Percentiles rank a stretch among this genome's conserved stretches.
Conservation (phyloP, 2,329 filamentous ascomycete genomes). For the Diplodia corticola region DNA sequence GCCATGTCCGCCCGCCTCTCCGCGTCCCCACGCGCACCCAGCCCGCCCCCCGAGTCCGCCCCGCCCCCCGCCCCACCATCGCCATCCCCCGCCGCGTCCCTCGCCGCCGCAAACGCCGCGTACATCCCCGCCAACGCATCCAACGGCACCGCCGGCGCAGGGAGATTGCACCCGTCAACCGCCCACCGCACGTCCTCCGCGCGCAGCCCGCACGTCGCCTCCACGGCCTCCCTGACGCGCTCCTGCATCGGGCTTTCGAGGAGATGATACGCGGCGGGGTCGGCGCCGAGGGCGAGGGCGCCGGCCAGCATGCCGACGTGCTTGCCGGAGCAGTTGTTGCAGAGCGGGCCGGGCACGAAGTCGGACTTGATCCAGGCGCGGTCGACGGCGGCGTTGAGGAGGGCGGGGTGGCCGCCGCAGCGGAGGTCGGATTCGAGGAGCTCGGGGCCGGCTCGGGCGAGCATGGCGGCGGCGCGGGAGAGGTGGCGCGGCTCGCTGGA, state of each 20-base stretch:
- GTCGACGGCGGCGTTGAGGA: constrained; percentile 33
- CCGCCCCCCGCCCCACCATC: neutral
- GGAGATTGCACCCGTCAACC: constrained; percentile 51
- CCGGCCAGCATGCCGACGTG: constrained; percentile 52
- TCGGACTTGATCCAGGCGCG: constrained; percentile 43
- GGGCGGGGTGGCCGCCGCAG: constrained; percentile 46
- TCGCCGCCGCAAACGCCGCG: constrained; percentile 42
- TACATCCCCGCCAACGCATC: constrained; percentile 39
- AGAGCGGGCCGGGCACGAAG: constrained; percentile 41
- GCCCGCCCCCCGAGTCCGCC: no score
- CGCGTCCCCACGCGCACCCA: constrained; percentile 3
- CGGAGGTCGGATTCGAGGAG: constrained; percentile 41
- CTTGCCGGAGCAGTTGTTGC: constrained; percentile 53
- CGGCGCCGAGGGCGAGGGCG: constrained; percentile 39
- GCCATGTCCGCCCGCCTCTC: constrained; percentile 30
- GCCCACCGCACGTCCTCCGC: constrained; percentile 41
- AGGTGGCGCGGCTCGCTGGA: constrained; percentile 48
- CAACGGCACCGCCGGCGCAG: constrained; percentile 48
- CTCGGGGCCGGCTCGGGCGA: constrained; percentile 33
- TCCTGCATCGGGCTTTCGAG: constrained; percentile 32
- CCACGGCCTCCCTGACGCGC: constrained; percentile 36
- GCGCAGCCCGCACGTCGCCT: constrained; percentile 31
- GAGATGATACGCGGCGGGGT: constrained; percentile 36
- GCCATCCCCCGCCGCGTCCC: constrained; percentile 24
- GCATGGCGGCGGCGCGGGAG: constrained; percentile 40